Percentiles rank a stretch among this genome's conserved stretches.
Conservation (phyloP, 345 rosid genomes). For the Noccaea caerulescens region DNA sequence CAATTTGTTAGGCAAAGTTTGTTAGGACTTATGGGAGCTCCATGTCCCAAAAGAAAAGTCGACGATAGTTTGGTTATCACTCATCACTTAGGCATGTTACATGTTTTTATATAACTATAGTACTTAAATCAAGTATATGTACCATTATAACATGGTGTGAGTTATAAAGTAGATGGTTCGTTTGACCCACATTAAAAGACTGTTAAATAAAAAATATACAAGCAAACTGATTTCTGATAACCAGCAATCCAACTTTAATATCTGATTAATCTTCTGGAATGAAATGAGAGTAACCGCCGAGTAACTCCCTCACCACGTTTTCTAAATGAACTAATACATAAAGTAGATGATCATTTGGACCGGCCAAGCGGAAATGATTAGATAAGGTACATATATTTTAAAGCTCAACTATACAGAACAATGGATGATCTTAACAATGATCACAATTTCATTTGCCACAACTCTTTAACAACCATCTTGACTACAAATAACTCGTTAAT, state of each 20-base stretch:
- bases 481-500: too few species aligned
- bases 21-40: conserved; percentile 3
- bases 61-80: conserved; percentile 32
- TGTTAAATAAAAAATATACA: background rate
- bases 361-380: too few species aligned
- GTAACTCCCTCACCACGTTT: too few species aligned
- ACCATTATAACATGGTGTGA: conserved; percentile 14
- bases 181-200: conserved; percentile 19
- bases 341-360: too few species aligned
- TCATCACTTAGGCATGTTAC: conserved; percentile 42
- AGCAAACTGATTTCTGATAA: too few species aligned
- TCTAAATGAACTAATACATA: too few species aligned
- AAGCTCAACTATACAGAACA: background rate
- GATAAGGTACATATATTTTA: background rate
- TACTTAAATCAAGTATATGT: conserved; percentile 15
- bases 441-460: too few species aligned
- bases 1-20: conserved; percentile 32
- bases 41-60: conserved; percentile 27
- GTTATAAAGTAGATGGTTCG: conserved; percentile 29
- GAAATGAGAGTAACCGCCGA: too few species aligned
- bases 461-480: too few species aligned
- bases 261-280: too few species aligned
- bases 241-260: too few species aligned
- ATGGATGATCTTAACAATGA: too few species aligned
- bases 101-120: conserved; percentile 33